Base-by-base conservation (phyloP, 371 early-diverging fungal genomes). In the Mortierella sp. region DNA sequence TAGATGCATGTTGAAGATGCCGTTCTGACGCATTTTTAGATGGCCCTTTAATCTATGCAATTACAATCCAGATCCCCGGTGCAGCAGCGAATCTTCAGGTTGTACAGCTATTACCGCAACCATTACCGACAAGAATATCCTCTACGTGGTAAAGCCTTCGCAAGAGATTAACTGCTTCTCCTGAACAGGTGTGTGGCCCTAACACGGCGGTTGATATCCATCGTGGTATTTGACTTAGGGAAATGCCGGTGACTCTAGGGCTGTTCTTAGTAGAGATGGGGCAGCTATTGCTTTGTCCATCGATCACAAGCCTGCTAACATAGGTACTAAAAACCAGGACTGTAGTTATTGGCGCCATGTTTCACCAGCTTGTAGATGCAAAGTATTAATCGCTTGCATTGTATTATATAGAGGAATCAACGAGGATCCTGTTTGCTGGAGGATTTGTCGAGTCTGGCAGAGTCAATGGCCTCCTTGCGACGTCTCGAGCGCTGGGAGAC, bases 221-320 rank as follows among this genome's bases (percentile, higher is more conserved):
- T 4, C n/a, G 22, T 47, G 52, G 67, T 37, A n/a, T n/a, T 26
- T 45, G 24, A 16, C 43, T 37, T 84, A 93, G 91, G 96, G 93
- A 48, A 99, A 99, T 79, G 97, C 98, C 8, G 99, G 99, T 50
- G 99, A 99, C 88, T 97, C 97, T 53, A 92, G 99, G 40, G 95
- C 96, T 45, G 93, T 99, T 45, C 85, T 98, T 44, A 90, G 94
- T 76, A 80, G 80, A 37, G 82, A 89, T 55, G 99, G 99, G 11
- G 74, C 74, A 10, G 96, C 96, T 1, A 85, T 89, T n/a, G 90
- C 95, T 9, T 86, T 99, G 74, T 96, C 97, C 24, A 86, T 88
- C 74, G 99, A 99, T 85, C 98, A 99, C 87, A 99, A 99, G 79
- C 99, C 99, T 31, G 89, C 81, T n/a, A 94, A 96, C 82, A 86